These are phyloP conservation scores for Tephrocybe rancida DNA, from an alignment of 768 basidiomycete genomes.

Conservation along the genomic window DNA sequence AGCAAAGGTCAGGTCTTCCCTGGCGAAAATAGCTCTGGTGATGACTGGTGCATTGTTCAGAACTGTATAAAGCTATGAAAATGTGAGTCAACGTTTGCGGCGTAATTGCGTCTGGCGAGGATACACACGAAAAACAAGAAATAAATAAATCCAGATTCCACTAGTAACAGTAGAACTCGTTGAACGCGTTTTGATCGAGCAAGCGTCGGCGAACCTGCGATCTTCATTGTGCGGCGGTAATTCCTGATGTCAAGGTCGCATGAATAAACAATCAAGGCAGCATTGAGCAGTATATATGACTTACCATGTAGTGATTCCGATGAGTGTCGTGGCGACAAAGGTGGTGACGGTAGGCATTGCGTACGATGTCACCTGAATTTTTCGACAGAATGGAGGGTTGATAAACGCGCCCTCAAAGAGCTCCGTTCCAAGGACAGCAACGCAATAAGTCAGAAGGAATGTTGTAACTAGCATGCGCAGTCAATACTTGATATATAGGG, in stretches of 20 bases:
- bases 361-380: slow-evolving; percentile 7
- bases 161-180: slow-evolving; percentile 2
- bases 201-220: background rate
- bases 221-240: slow-evolving; percentile 1
- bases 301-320: slow-evolving; percentile 5
- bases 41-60: slow-evolving; percentile 3
- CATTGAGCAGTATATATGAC: background rate
- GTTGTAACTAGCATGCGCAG: background rate
- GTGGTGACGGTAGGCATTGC: slow-evolving; percentile 8
- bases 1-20: slow-evolving; percentile 2
- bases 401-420: slow-evolving; percentile 6
- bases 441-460: background rate
- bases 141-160: slow-evolving; percentile 11
- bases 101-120: background rate
- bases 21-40: background rate
- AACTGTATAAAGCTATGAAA: background rate
- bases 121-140: slow-evolving; percentile 8
- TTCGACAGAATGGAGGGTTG: slow-evolving; percentile 2
- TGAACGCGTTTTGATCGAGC: slow-evolving; percentile 1
- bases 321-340: slow-evolving; percentile 3
- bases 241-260: background rate
- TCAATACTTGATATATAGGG: background rate
- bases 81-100: background rate
- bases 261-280: background rate
- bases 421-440: slow-evolving; percentile 1